These are phyloP conservation scores for Miamiensis avidus DNA, from an alignment of 169 alveolate species.

Conservation along the genomic window DNA sequence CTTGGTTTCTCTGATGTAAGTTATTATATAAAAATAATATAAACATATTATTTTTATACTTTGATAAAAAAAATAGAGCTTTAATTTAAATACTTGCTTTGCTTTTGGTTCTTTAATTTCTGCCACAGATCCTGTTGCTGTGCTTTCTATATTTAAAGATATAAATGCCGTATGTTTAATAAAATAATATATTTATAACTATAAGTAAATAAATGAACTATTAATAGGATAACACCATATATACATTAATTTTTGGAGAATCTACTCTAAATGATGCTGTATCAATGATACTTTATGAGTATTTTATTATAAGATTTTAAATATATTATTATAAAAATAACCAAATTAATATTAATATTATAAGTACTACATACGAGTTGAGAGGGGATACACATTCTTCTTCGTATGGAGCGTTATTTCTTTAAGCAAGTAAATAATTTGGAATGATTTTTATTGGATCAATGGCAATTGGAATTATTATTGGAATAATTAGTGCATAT, in stretches of 20 bases:
- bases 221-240: slow-evolving; percentile 51
- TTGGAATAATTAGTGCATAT: slow-evolving; percentile 68
- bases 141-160: slow-evolving; percentile 64
- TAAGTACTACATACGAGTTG: slow-evolving; percentile 16
- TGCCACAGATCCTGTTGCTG: slow-evolving; percentile 84
- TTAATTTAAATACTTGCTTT: slow-evolving; percentile 29
- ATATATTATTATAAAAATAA: slow-evolving; percentile 6
- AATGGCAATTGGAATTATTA: slow-evolving; percentile 41
- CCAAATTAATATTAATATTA: background rate
- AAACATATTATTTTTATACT: no score
- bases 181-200: no score
- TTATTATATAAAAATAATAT: no score
- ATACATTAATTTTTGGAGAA: slow-evolving; percentile 75
- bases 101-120: slow-evolving; percentile 77
- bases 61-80: slow-evolving; percentile 9
- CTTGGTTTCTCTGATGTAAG: background rate
- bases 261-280: slow-evolving; percentile 81
- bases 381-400: background rate
- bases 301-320: background rate
- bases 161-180: slow-evolving; percentile 1
- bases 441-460: slow-evolving; percentile 21
- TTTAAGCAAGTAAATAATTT: slow-evolving; percentile 21
- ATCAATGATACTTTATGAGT: slow-evolving; percentile 55
- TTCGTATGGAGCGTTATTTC: background rate
- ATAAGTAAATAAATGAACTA: background rate